Conservation (phyloP, 108 stramenopile species). For the Nitzschia palea region DNA sequence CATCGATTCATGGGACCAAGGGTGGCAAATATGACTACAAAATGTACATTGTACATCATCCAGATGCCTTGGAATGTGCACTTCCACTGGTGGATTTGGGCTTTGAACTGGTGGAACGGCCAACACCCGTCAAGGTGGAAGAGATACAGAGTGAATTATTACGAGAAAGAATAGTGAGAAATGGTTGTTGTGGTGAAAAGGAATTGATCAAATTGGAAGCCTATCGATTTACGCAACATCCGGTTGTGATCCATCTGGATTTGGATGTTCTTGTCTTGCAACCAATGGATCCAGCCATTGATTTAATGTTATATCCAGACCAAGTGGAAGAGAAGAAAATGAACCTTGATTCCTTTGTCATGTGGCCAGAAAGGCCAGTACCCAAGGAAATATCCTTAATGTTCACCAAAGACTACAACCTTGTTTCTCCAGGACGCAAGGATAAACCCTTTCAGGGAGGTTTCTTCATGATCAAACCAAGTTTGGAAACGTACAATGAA, state of each 20-base stretch:
- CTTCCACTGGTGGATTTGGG: constrained; percentile 48
- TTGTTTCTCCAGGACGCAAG: constrained; percentile 46
- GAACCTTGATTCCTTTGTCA: constrained; percentile 10
- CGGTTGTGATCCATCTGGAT: constrained; percentile 92
- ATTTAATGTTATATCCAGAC: constrained; percentile 40
- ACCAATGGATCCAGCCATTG: constrained; percentile 78
- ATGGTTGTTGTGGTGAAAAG: constrained; percentile 88
- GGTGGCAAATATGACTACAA: constrained; percentile 46
- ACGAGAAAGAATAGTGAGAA: constrained; percentile 53
- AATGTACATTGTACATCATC: constrained; percentile 68
- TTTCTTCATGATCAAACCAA: constrained; percentile 86
- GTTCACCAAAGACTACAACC: constrained; percentile 77
- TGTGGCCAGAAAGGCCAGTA: constrained; percentile 36
- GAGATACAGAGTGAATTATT: constrained; percentile 73
- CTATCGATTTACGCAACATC: constrained; percentile 85
- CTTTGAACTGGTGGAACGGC: constrained; percentile 51
- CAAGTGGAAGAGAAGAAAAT: neutral
- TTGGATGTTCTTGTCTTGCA: constrained; percentile 86
- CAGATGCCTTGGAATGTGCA: constrained; percentile 47
- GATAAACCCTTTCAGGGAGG: constrained; percentile 88
- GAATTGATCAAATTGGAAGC: constrained; percentile 96
- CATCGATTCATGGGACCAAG: constrained; percentile 41
- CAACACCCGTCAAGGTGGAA: constrained; percentile 61
- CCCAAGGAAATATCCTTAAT: constrained; percentile 47
- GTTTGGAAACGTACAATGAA: constrained; percentile 59